Evolutionary conservation across 192 early-diverging fungal genomes (phyloP).

Genomic region (Backusella parvicylindrica): DNA sequence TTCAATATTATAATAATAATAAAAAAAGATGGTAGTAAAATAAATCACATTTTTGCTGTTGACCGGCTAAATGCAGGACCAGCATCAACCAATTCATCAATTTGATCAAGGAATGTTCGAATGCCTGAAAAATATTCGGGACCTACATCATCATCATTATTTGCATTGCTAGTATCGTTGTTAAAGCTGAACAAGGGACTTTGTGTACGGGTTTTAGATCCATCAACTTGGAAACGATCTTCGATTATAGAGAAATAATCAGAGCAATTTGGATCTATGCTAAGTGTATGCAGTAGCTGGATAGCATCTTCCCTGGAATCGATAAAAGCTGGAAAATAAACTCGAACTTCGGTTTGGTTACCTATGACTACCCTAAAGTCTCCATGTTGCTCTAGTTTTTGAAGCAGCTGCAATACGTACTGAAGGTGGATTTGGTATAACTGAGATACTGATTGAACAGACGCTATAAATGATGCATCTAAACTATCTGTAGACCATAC

Average conservation of each 20-base stretch:
- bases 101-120: slow-evolving; percentile 32
- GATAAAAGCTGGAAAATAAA: slow-evolving; percentile 4
- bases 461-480: background rate
- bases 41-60: background rate
- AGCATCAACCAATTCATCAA: slow-evolving; percentile 34
- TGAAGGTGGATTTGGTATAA: background rate
- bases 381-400: background rate
- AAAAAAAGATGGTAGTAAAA: background rate
- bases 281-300: background rate
- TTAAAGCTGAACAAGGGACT: background rate
- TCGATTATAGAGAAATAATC: background rate
- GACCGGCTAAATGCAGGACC: slow-evolving; percentile 8
- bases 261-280: background rate
- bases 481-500: slow-evolving; percentile 1
- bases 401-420: background rate
- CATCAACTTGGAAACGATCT: slow-evolving; percentile 8
- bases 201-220: background rate
- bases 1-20: background rate
- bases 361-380: background rate
- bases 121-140: slow-evolving; percentile 36
- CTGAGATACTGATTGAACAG: background rate
- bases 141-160: slow-evolving; percentile 7
- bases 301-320: background rate
- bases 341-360: background rate
- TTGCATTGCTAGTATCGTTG: background rate